Evolutionary conservation across 305 asterid species (phyloP).

Genomic region (Plantago lanceolata): DNA sequence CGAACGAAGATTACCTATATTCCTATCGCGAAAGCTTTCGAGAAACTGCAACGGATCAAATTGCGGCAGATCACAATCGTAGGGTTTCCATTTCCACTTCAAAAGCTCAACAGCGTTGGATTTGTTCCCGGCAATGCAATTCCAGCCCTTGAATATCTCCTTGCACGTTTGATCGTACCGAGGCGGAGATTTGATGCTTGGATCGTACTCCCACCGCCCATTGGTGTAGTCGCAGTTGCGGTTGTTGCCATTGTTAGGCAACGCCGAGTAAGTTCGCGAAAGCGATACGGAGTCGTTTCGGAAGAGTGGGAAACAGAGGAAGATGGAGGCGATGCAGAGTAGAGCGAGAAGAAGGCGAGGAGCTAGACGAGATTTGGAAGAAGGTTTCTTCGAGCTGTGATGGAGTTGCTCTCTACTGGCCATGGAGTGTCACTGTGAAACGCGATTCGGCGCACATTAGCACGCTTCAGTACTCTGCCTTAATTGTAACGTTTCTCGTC

Average conservation of each 20-base stretch:
- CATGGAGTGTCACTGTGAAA: slow-evolving; percentile 35
- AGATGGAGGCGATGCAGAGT: slow-evolving; percentile 47
- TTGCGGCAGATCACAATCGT: slow-evolving; percentile 62
- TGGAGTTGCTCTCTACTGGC: slow-evolving; percentile 33
- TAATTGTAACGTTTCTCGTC: background rate
- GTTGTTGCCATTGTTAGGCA: background rate
- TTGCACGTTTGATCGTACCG: slow-evolving; percentile 79
- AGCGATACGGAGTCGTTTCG: slow-evolving; percentile 31
- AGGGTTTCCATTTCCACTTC: slow-evolving; percentile 92
- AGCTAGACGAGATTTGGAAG: slow-evolving; percentile 30
- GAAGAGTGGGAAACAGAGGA: slow-evolving; percentile 53
- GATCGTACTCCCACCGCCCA: slow-evolving; percentile 76
- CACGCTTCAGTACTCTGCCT: background rate
- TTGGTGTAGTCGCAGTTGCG: slow-evolving; percentile 52
- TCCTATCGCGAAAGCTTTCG: slow-evolving; percentile 53
- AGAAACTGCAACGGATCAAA: slow-evolving; percentile 72
- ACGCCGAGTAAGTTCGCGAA: slow-evolving; percentile 17
- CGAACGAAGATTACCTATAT: slow-evolving; percentile 45
- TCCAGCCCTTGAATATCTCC: slow-evolving; percentile 98
- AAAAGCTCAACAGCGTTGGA: slow-evolving; percentile 65
- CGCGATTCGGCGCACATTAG: slow-evolving; percentile 31
- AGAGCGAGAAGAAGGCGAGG: slow-evolving; percentile 41
- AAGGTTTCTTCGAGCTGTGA: slow-evolving; percentile 34
- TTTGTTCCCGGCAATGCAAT: slow-evolving; percentile 68
- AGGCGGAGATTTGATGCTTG: slow-evolving; percentile 41